Evolutionary conservation across 208 protist species (phyloP).

Genomic region (Trypanosoma caninum): DNA sequence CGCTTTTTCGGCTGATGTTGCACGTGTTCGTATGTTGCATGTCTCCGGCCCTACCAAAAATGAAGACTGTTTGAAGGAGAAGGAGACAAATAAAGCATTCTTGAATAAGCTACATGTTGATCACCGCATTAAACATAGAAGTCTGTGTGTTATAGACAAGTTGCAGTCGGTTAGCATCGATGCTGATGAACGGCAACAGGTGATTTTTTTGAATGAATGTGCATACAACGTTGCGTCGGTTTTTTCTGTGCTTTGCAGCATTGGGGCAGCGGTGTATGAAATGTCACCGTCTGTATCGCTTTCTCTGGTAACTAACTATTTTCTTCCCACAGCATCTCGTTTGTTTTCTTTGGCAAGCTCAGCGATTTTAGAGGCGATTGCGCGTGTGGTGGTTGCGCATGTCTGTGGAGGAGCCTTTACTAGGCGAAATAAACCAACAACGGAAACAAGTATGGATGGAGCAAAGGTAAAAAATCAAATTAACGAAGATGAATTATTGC

Average conservation of each 20-base stretch:
- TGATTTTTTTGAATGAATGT: slow-evolving; percentile 31
- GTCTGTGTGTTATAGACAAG: slow-evolving; percentile 22
- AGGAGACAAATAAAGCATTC: too few species aligned
- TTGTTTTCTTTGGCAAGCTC: slow-evolving; percentile 46
- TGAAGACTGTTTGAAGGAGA: background rate
- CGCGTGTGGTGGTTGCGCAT: slow-evolving; percentile 42
- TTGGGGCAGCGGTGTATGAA: slow-evolving; percentile 30
- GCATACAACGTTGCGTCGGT: slow-evolving; percentile 42
- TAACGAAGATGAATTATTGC: too few species aligned
- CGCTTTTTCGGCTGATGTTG: slow-evolving; percentile 41
- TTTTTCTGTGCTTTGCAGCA: slow-evolving; percentile 43
- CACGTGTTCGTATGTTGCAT: slow-evolving; percentile 53
- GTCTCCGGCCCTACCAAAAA: slow-evolving; percentile 15
- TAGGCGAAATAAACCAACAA: background rate
- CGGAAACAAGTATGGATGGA: background rate
- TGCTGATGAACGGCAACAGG: slow-evolving; percentile 18
- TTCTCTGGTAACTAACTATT: slow-evolving; percentile 41
- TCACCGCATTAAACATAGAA: slow-evolving; percentile 7
- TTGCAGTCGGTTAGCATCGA: slow-evolving; percentile 18
- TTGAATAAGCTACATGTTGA: too few species aligned
- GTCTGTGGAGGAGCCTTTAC: slow-evolving; percentile 12
- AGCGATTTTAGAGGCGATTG: slow-evolving; percentile 60
- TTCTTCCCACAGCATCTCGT: slow-evolving; percentile 34
- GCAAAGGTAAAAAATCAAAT: too few species aligned
- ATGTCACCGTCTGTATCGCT: slow-evolving; percentile 15